Conservation (phyloP, 495 filamentous ascomycete genomes). For the Astrocystis sublimbata region DNA sequence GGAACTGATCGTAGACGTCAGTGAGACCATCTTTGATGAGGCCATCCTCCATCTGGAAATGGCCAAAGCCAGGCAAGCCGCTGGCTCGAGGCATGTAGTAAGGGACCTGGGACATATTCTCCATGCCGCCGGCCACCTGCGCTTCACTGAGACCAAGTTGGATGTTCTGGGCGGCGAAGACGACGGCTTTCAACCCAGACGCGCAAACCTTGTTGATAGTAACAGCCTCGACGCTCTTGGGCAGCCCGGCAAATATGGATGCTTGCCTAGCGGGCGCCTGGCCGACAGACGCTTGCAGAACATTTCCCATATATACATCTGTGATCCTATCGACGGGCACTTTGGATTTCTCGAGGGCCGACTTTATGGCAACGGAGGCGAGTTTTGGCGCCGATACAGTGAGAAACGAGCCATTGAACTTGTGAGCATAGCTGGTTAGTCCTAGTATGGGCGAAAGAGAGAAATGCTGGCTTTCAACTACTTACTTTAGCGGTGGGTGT, state of each 20-base stretch:
- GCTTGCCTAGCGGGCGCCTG: constrained; percentile 94
- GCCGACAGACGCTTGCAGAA: constrained; percentile 79
- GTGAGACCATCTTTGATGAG: constrained; percentile 93
- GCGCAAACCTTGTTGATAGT: constrained; percentile 98
- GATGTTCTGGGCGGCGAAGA: constrained; percentile 88
- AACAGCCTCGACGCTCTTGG: constrained; percentile 73
- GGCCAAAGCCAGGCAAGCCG: constrained; percentile 77
- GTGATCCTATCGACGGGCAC: constrained; percentile 75
- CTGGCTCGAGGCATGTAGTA: constrained; percentile 83
- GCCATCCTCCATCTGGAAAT: constrained; percentile 84
- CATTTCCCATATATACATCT: constrained; percentile 96
- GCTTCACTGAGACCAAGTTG: constrained; percentile 84
- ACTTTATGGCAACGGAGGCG: constrained; percentile 84
- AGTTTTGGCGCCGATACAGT: constrained; percentile 82
- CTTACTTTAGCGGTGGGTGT: constrained; percentile 85
- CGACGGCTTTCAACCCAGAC: constrained; percentile 89
- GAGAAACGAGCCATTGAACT: constrained; percentile 92
- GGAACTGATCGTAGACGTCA: constrained; percentile 94
- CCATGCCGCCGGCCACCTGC: constrained; percentile 92
- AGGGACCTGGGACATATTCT: constrained; percentile 93
- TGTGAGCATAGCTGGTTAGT: constrained; percentile 15
- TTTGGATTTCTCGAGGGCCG: constrained; percentile 78
- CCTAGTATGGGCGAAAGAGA: not conserved
- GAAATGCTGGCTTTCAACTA: not conserved
- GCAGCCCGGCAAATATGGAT: constrained; percentile 80